Evolutionary conservation across 2,329 filamentous ascomycete species (phyloP).

Genomic region (Sporothrix humicola): DNA sequence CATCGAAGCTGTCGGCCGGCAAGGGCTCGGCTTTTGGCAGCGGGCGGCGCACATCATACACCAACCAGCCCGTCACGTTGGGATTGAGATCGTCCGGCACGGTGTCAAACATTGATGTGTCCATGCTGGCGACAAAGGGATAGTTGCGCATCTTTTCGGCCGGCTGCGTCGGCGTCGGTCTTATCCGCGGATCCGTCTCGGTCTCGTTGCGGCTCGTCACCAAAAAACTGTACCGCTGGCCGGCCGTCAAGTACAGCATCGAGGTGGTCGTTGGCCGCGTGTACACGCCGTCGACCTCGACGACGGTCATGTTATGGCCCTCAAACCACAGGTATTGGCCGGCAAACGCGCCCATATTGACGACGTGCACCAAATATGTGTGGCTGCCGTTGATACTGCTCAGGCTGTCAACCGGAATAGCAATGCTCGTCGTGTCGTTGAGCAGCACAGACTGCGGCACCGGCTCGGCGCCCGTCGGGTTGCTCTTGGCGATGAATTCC

Average conservation of each 20-base stretch:
- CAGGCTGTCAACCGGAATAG: constrained; percentile 61
- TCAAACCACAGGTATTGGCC: constrained; percentile 70
- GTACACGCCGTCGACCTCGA: constrained; percentile 76
- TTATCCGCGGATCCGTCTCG: too few relatives aligned
- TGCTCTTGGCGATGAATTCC: constrained; percentile 57
- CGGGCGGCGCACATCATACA: constrained; percentile 57
- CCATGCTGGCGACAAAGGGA: constrained; percentile 72
- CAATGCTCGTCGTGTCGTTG: constrained; percentile 71
- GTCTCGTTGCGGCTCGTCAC: constrained; percentile 68
- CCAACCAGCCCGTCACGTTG: constrained; percentile 68
- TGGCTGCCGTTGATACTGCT: background rate
- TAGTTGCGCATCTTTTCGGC: constrained; percentile 61
- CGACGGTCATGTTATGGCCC: constrained; percentile 68
- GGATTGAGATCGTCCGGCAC: constrained; percentile 71
- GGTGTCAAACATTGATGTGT: constrained; percentile 71
- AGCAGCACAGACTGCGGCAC: constrained; percentile 71
- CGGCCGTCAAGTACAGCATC: constrained; percentile 69
- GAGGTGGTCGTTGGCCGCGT: constrained; percentile 63
- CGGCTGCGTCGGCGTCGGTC: constrained; percentile 42
- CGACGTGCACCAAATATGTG: constrained; percentile 70
- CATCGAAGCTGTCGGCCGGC: constrained; percentile 68
- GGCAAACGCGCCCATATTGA: constrained; percentile 76
- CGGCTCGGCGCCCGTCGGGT: constrained; percentile 65
- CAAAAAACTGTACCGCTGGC: constrained; percentile 69
- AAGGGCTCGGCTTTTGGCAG: constrained; percentile 60